Percentiles rank a stretch among this genome's conserved stretches.
These are phyloP conservation scores for Microsporum canis DNA, from an alignment of 2,329 filamentous ascomycete genomes.

Conservation along the genomic window DNA sequence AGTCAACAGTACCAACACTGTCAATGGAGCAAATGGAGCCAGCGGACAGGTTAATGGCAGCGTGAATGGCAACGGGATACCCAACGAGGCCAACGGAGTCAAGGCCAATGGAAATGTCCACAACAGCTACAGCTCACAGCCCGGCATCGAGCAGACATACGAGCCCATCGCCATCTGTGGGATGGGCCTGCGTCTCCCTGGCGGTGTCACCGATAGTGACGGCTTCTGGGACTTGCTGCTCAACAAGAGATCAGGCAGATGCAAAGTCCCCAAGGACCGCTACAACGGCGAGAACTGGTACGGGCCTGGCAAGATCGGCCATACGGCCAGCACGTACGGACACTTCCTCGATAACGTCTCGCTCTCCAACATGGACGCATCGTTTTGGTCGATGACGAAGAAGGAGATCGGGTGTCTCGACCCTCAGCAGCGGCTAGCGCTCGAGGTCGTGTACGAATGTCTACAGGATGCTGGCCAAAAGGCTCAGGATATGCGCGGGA, in stretches of 20 bases:
- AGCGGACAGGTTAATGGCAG: too few relatives aligned
- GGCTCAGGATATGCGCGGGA: conserved; percentile 16
- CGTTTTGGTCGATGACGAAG: conserved; percentile 23
- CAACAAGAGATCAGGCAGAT: conserved; percentile 6
- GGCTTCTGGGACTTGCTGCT: conserved; percentile 10
- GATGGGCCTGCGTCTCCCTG: conserved; percentile 6
- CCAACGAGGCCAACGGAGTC: too few relatives aligned
- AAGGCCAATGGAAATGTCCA: too few relatives aligned
- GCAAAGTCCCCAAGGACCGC: conserved; percentile 9
- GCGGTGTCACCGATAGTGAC: background rate
- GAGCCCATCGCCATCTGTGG: conserved; percentile 6
- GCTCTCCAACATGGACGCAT: conserved; percentile 20
- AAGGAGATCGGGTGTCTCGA: conserved; percentile 22
- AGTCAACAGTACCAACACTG: too few relatives aligned
- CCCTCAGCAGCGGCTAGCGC: conserved; percentile 25
- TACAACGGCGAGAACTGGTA: conserved; percentile 9
- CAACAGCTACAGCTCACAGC: too few relatives aligned
- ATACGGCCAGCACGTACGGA: conserved; percentile 8
- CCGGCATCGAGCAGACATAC: too few relatives aligned
- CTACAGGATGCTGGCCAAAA: conserved; percentile 11
- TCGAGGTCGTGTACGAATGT: conserved; percentile 26
- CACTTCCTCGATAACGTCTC: conserved; percentile 23
- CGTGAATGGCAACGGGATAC: too few relatives aligned
- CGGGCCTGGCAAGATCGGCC: too few relatives aligned
- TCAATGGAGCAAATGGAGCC: too few relatives aligned